These are phyloP conservation scores for Corymbia calophylla DNA, from an alignment of 441 rosid species.

Conservation along the genomic window DNA sequence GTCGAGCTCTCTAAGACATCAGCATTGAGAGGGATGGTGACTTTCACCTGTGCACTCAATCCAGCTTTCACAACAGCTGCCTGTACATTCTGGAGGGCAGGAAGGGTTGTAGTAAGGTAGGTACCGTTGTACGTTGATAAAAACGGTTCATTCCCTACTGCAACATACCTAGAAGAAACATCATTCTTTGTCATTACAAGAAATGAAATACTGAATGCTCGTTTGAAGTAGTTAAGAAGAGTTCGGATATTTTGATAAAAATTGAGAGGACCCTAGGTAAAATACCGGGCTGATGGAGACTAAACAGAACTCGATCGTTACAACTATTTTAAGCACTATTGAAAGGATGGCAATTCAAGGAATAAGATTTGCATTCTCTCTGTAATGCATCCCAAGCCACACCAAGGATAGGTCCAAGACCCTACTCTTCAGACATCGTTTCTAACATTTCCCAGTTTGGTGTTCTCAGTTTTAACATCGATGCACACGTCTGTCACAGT, in stretches of 20 bases:
- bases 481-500: background rate
- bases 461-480: background rate
- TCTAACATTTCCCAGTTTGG: background rate
- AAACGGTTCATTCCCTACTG: slow-evolving; percentile 65
- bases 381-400: background rate
- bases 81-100: slow-evolving; percentile 54
- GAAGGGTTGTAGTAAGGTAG: slow-evolving; percentile 32
- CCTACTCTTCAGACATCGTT: background rate
- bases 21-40: slow-evolving; percentile 46
- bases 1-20: slow-evolving; percentile 39
- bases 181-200: background rate
- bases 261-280: background rate
- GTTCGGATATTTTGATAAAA: background rate
- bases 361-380: background rate
- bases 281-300: background rate
- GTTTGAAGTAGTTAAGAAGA: background rate
- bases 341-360: background rate
- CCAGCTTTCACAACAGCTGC: slow-evolving; percentile 51
- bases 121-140: slow-evolving; percentile 31
- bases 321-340: background rate
- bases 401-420: background rate
- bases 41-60: slow-evolving; percentile 35
- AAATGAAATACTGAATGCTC: background rate
- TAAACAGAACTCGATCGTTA: background rate
- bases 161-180: slow-evolving; percentile 33